phyloP scores from a whole-genome alignment of 164 flowering plant species.

The Chloranthus sessilifolius region DNA sequence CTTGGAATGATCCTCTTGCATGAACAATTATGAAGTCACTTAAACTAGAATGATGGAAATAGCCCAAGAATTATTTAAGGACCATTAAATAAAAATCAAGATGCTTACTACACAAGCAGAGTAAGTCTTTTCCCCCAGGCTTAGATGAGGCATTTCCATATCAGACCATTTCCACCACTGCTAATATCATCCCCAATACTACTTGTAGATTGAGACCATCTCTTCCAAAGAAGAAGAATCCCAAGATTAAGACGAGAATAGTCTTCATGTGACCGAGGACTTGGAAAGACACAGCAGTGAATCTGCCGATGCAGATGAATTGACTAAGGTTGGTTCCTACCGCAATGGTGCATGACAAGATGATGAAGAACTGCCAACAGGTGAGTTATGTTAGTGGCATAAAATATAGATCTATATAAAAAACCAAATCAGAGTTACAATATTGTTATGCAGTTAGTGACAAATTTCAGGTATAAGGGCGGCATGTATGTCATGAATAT shows the following conservation, averaged over 20 bases:
- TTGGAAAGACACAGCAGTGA: constrained; percentile 81
- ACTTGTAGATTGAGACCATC: constrained; percentile 86
- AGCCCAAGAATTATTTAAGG: too few relatives aligned
- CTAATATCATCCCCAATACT: constrained; percentile 76
- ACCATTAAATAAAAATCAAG: too few relatives aligned
- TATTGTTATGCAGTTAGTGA: too few relatives aligned
- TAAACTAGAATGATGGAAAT: too few relatives aligned
- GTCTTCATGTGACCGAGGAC: constrained; percentile 93
- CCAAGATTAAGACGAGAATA: constrained; percentile 60
- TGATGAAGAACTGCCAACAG: constrained; percentile 64
- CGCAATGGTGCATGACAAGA: constrained; percentile 71
- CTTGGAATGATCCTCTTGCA: too few relatives aligned
- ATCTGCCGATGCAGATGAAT: constrained; percentile 89
- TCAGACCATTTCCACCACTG: constrained; percentile 83
- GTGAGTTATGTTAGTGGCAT: too few relatives aligned
- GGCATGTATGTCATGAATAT: too few relatives aligned
- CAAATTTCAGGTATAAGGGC: too few relatives aligned
- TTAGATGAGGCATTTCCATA: constrained; percentile 83
- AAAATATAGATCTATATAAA: too few relatives aligned
- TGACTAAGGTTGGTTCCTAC: constrained; percentile 84
- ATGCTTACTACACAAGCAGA: too few relatives aligned
- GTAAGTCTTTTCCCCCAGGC: constrained; percentile 90
- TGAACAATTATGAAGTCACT: too few relatives aligned
- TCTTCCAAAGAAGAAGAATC: constrained; percentile 80
- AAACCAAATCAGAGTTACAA: too few relatives aligned